A percentile compares a stretch with the other conserved stretches of the same genome.
Conservation (phyloP, 306 rosid genomes). For the Begonia masoniana region DNA sequence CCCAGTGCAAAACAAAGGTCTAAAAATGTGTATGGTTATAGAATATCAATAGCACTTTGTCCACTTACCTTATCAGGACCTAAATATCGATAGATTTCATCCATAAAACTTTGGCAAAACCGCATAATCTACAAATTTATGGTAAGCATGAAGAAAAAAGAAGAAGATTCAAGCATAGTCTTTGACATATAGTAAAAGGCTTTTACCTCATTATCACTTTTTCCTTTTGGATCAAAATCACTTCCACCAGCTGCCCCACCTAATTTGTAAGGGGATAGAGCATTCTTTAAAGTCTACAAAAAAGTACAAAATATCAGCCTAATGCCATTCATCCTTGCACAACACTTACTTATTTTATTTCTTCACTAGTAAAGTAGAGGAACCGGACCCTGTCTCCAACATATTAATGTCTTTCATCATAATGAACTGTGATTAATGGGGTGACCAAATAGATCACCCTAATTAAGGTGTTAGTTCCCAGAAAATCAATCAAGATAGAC, state of each 20-base stretch:
- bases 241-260: slow-evolving; percentile 99
- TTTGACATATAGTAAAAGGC: slow-evolving; percentile 7
- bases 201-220: slow-evolving; percentile 89
- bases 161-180: slow-evolving; percentile 5
- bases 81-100: slow-evolving; percentile 82
- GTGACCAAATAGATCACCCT: too few species aligned
- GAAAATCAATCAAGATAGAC: too few species aligned
- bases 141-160: slow-evolving; percentile 20
- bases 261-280: slow-evolving; percentile 86
- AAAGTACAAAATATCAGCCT: not conserved
- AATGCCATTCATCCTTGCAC: too few species aligned
- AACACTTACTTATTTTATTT: too few species aligned
- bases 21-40: slow-evolving; percentile 2
- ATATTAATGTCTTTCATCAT: too few species aligned
- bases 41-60: slow-evolving; percentile 11
- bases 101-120: slow-evolving; percentile 98
- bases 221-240: slow-evolving; percentile 97
- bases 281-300: slow-evolving; percentile 82
- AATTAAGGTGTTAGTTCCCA: too few species aligned
- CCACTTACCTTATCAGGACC: slow-evolving; percentile 92
- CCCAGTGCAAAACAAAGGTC: too few species aligned
- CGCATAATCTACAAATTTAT: slow-evolving; percentile 75
- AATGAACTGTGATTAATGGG: too few species aligned
- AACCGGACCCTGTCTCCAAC: too few species aligned
- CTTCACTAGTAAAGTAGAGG: too few species aligned